Conservation (phyloP, 768 basidiomycete species). For the Trametes maxima region DNA sequence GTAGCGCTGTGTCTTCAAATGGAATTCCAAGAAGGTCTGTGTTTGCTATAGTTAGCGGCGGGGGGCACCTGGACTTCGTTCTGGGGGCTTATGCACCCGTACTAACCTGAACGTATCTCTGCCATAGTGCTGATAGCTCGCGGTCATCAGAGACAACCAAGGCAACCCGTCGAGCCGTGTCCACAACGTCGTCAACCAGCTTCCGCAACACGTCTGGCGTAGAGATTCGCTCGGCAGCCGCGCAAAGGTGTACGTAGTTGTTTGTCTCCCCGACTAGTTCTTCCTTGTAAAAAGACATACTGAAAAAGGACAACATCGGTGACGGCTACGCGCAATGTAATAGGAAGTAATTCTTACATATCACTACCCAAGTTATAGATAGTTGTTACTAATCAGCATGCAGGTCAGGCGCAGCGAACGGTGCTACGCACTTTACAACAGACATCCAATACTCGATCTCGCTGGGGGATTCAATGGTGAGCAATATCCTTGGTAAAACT, state of each 20-base stretch:
- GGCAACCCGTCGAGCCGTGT: background rate
- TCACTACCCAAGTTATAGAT: background rate
- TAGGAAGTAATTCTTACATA: background rate
- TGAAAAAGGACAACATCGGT: background rate
- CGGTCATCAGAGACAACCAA: background rate
- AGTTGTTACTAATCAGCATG: background rate
- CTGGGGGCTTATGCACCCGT: background rate
- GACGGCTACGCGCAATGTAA: background rate
- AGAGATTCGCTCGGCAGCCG: constrained; percentile 4
- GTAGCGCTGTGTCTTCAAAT: constrained; percentile 3
- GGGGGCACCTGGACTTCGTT: background rate
- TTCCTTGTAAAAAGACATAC: constrained; percentile 28
- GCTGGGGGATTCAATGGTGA: background rate
- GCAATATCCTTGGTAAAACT: background rate
- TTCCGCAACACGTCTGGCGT: background rate
- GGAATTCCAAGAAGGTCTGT: constrained; percentile 12
- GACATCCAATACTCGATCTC: constrained; percentile 19
- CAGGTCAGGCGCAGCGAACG: no score
- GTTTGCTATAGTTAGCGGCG: no score
- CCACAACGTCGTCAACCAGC: constrained; percentile 18
- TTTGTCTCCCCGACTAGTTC: constrained; percentile 19
- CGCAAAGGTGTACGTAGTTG: constrained; percentile 24
- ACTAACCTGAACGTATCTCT: constrained; percentile 10
- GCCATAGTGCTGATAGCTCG: constrained; percentile 5
- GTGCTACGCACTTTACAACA: constrained; percentile 13